Base-by-base conservation (phyloP, 371 early-diverging fungal species). In the Chytridium lagenaria region DNA sequence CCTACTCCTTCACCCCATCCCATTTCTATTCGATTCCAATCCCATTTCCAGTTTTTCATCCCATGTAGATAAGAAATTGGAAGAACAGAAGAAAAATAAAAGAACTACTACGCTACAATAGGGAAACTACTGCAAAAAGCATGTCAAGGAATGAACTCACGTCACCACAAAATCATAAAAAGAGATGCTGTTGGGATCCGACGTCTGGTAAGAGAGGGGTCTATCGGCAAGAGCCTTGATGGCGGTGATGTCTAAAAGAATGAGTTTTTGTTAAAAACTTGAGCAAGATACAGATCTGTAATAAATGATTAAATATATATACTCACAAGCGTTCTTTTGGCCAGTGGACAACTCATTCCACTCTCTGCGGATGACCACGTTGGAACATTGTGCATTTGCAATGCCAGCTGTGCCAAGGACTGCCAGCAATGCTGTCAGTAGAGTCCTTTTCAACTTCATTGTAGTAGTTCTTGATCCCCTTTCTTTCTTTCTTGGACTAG, bases 291-390 rank as follows among this genome's bases (percentile, higher is more conserved):
- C 44, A 44, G 7, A 44, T 7, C 7, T 26, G 26, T 55, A 26
- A 55, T 10, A 23, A 23, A 55, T 10, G 26, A 26, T 19, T 5
- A 55, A 55, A 55, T 19, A 44, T 7, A 12, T 44, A 44, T 26
- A 72, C 72, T 36, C 39, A 72, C 72, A 72, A 0, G 38, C 59
- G 10, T 59, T 19, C 39, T 74, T 74, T 15, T 69, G 33, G 16
- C 10, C 23, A 3, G 30, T 31, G 0, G 63, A 33, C 31, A 74
- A 44, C 66, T 69, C 37, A 52, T 38, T 49, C 71, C 71, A 71
- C 50, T 71, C 70, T 33, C 2, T 44, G 1, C 75, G 64, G 34
- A 67, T 44, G 55, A 57, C 16, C 26, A 70, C 70, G 36, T 68
- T 69, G 23, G 66, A 31, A 59, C 75, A 75, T 16, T 38, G 40